Base-by-base conservation (phyloP, 176 grass and related monocot genomes). In the Saccharum officinarum region DNA sequence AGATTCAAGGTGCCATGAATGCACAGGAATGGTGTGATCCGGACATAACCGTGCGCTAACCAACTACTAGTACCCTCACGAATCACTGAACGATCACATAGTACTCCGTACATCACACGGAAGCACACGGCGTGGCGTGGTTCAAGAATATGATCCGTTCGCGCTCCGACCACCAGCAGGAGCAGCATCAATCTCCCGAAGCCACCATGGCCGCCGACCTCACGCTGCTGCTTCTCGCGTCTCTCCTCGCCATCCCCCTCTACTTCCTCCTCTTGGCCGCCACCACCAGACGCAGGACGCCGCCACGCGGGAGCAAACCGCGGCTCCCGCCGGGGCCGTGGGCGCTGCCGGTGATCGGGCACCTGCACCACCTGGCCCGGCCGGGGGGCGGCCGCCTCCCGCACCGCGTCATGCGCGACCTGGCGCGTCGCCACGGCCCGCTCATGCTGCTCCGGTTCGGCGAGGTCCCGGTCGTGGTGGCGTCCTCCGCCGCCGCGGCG, bases 381-480 rank as follows among this genome's bases (percentile, higher is more conserved):
- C 50, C 50, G 17, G 5, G 50, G 4, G 50, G 3, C 50, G 67
- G 31, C 9, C 80, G 30, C 12, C 84, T 91, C 65, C 91, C 86
- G 72, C 93, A 95, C 75, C 86, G 72, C 17, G 75, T 71, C 5
- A 46, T 93, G 71, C 76, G 80, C 0, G 86, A 84, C 44, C 71
- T 96, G 36, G 83, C 80, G 22, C 20, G 80, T 4, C 80, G 64
- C 8, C 87, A 86, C 14, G 80, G 90, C 75, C 90, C 88, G 25
- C 77, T 94, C 5, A 97, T 94, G 77, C 41, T 84, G 81, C 86
- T 96, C 82, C 86, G 87, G 7, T 71, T 96, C 36, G 86, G 91
- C 79, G 86, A 93, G 79, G 65, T 81, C 20, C 79, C 22, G 7
- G 59, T 55, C 14, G 66, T 94, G 62, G 50, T 94, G 2, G 79